These are phyloP conservation scores for Dactylella cylindrospora DNA, from an alignment of 2,329 filamentous ascomycete species.

Conservation along the genomic window DNA sequence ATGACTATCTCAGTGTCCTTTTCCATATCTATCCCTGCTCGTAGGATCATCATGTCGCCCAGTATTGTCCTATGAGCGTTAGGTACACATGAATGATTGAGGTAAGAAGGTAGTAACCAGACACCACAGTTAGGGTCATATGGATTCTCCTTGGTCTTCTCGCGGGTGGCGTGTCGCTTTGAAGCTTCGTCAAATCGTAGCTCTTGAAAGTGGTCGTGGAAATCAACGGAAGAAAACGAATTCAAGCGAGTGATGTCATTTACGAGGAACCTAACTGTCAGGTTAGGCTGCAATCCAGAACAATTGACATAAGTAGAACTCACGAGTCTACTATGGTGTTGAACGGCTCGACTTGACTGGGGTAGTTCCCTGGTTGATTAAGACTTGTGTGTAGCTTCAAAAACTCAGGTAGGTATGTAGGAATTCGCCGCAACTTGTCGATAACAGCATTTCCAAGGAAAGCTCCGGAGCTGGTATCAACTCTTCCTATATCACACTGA, in stretches of 20 bases:
- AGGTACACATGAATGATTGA: constrained; percentile 33
- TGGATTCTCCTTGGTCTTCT: constrained; percentile 5
- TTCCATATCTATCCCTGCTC: constrained; percentile 17
- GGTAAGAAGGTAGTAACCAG: constrained; percentile 33
- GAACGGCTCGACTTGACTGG: no score
- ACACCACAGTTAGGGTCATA: constrained; percentile 31
- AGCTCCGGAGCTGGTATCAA: background rate
- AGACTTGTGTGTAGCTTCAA: constrained; percentile 5
- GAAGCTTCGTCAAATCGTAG: background rate
- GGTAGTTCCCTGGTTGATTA: no score
- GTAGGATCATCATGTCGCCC: constrained; percentile 36
- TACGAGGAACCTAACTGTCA: no score
- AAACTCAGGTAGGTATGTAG: constrained; percentile 1
- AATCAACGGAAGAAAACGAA: constrained; percentile 19
- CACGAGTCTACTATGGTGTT: no score
- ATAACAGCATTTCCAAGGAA: background rate
- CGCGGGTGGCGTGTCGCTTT: background rate
- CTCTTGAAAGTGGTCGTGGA: constrained; percentile 25
- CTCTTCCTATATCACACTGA: background rate
- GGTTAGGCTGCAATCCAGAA: background rate
- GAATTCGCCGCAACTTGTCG: constrained; percentile 9
- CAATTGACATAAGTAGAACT: background rate
- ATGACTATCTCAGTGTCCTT: constrained; percentile 22
- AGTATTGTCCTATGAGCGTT: constrained; percentile 19
- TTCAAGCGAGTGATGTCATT: constrained; percentile 16